Conservation (phyloP, 2,329 filamentous ascomycete genomes). For the Claviceps paspali region DNA sequence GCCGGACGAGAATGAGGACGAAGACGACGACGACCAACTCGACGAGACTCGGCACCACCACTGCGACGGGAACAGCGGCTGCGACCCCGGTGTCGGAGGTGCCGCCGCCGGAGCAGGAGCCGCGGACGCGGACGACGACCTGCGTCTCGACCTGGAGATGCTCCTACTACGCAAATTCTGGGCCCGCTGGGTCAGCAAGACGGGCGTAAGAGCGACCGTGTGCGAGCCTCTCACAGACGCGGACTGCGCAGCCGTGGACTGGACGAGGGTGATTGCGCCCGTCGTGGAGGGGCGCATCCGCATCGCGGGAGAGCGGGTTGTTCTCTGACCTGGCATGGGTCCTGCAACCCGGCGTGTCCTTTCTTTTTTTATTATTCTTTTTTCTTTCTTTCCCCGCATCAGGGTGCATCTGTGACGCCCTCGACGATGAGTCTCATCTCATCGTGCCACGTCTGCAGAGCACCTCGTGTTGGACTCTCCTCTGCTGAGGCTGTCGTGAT, state of each 20-base stretch:
- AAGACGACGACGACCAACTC: slow-evolving; percentile 24
- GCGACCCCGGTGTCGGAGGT: slow-evolving; percentile 15
- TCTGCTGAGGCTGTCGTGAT: too few species aligned
- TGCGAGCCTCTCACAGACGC: slow-evolving; percentile 42
- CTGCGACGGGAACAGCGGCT: too few species aligned
- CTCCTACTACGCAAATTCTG: slow-evolving; percentile 54
- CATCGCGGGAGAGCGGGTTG: slow-evolving; percentile 24
- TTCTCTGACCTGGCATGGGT: too few species aligned
- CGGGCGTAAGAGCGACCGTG: slow-evolving; percentile 40
- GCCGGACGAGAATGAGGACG: slow-evolving; percentile 25
- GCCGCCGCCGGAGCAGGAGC: slow-evolving; percentile 5
- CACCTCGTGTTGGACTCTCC: too few species aligned
- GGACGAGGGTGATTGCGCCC: slow-evolving; percentile 70
- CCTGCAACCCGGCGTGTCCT: too few species aligned
- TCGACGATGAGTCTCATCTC: too few species aligned
- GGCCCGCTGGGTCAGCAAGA: slow-evolving; percentile 56
- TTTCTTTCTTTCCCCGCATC: too few species aligned
- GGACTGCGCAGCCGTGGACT: slow-evolving; percentile 45
- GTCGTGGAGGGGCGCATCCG: slow-evolving; percentile 61
- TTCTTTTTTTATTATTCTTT: too few species aligned
- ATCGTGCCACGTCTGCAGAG: too few species aligned
- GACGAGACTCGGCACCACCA: not conserved
- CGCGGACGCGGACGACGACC: slow-evolving; percentile 14
- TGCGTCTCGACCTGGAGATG: slow-evolving; percentile 38
- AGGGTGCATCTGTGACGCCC: too few species aligned